Base-by-base conservation (phyloP, 768 basidiomycete genomes). In the Hebeloma cylindrosporum region DNA sequence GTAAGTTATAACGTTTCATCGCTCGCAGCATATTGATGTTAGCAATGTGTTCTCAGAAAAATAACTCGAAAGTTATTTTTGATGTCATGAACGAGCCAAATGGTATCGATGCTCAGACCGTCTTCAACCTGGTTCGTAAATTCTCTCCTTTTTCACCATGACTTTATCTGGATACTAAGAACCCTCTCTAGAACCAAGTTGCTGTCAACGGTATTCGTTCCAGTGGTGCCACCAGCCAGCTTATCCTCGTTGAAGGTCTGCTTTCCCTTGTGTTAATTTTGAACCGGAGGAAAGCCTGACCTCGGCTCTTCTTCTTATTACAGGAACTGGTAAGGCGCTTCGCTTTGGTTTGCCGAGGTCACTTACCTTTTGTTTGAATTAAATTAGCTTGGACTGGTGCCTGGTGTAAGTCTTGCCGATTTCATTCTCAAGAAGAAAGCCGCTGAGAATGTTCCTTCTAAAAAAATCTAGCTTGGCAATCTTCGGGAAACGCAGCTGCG, bases 41-140 rank as follows among this genome's bases (percentile, higher is more conserved):
- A 46, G 11, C 39, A 23, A 36, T 26, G 18, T 6, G 31, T 23
- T 17, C 4, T 26, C 40, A 72, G 71, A 71, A 71, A 67, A 63
- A 65, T 22, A 75, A 82, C 67, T 47, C 47, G 48, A 63, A 71
- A 20, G 80, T 82, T 50, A 76, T 83, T 56, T 83, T 83, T 60
- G 81, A 79, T 56, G 60, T 79, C 51, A 75, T 74, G 77, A 87
- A 85, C 66, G 82, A 86, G 64, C 84, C 84, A 33, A 63, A 82
- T 51, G 77, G 63, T 46, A 79, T 82, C 45, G 68, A 74, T 45
- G 80, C 80, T 5, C 50, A 61, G n/a, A 66, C 66, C 21, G 79
- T 78, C 18, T 75, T 75, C 58, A 53, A 68, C 34, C 61, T 81
- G 41, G 78, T 78, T 57, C n/a, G 67, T 46, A 18, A 9, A 18